Percentiles rank a stretch among this genome's conserved stretches.
Evolutionary conservation across 495 filamentous ascomycete genomes (phyloP).

Genomic region (Aspergillus steynii): DNA sequence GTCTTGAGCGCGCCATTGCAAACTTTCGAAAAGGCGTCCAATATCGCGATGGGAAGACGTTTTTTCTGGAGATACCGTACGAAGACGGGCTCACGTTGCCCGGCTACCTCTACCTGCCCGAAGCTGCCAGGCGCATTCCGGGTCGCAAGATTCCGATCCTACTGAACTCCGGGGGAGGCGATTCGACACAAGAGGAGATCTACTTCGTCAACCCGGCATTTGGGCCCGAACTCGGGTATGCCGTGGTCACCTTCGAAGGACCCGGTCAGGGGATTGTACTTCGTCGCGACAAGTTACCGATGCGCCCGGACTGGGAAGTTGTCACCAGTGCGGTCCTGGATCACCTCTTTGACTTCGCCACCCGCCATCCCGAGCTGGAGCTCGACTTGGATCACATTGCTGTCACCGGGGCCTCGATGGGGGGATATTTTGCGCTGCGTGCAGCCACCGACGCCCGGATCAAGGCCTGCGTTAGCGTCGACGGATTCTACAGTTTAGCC

Average conservation of each 20-base stretch:
- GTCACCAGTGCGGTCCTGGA: conserved; percentile 35
- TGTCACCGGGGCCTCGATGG: conserved; percentile 40
- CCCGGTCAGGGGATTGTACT: conserved; percentile 51
- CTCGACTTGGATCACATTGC: conserved; percentile 45
- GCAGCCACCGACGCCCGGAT: conserved; percentile 43
- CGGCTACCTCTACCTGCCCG: conserved; percentile 44
- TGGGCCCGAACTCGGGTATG: conserved; percentile 42
- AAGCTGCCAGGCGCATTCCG: conserved; percentile 11
- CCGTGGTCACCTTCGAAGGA: conserved; percentile 48
- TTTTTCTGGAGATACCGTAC: conserved; percentile 41
- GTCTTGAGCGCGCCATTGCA: conserved; percentile 16
- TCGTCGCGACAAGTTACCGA: conserved; percentile 20
- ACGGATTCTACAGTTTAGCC: conserved; percentile 42
- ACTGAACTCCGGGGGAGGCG: conserved; percentile 37
- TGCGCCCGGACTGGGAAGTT: conserved; percentile 40
- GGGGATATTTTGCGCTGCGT: conserved; percentile 45
- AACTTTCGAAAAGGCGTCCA: conserved; percentile 23
- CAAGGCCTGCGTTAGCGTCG: conserved; percentile 45
- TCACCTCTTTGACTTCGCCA: conserved; percentile 16
- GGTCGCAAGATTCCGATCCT: conserved; percentile 41
- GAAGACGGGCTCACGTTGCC: conserved; percentile 29
- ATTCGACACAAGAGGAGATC: conserved; percentile 50
- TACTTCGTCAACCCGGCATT: conserved; percentile 30
- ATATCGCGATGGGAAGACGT: conserved; percentile 21
- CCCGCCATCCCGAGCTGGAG: conserved; percentile 26